Evolutionary conservation across 805 yeast species (phyloP), one percentile per base, ranked within the genome.

Genomic region (Pichia sporocuriosa): DNA sequence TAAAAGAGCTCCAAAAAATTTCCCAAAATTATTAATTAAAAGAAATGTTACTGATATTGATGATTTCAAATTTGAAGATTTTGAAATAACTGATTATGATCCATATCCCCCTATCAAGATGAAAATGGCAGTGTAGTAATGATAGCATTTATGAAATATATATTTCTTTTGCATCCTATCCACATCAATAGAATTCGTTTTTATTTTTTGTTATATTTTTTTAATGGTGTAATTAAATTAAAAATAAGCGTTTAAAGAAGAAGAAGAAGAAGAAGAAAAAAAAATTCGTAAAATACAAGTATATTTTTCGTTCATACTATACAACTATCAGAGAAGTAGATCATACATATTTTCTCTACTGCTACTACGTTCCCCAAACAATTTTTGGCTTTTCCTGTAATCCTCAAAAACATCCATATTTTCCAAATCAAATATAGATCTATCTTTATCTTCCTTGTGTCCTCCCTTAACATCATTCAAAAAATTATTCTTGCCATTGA

Each of bases 111-210:
- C 79, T 47, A 90, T 93, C 52, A 84, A 83, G 51, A 93, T 93
- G 99, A 83, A 85, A 53, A 93, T 93, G 98, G 88, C 97, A 59
- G 98, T 93, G 23, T 93, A 69, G 61, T 8, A 9, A 11, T n/a
- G n/a, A n/a, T n/a, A n/a, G n/a, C n/a, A n/a, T n/a, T n/a, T n/a
- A n/a, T n/a, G n/a, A n/a, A n/a, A n/a, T n/a, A n/a, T n/a, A n/a
- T n/a, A n/a, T n/a, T n/a, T n/a, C n/a, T n/a, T n/a, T n/a, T n/a
- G n/a, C n/a, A n/a, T n/a, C n/a, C n/a, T n/a, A n/a, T n/a, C n/a
- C n/a, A n/a, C n/a, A n/a, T n/a, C n/a, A n/a, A n/a, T n/a, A n/a
- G n/a, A n/a, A n/a, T n/a, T n/a, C n/a, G n/a, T n/a, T n/a, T n/a
- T n/a, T n/a, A n/a, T n/a, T n/a, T n/a, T n/a, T n/a, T n/a, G n/a